Conservation (phyloP, 305 asterid genomes). For the Fraxinus sp. region DNA sequence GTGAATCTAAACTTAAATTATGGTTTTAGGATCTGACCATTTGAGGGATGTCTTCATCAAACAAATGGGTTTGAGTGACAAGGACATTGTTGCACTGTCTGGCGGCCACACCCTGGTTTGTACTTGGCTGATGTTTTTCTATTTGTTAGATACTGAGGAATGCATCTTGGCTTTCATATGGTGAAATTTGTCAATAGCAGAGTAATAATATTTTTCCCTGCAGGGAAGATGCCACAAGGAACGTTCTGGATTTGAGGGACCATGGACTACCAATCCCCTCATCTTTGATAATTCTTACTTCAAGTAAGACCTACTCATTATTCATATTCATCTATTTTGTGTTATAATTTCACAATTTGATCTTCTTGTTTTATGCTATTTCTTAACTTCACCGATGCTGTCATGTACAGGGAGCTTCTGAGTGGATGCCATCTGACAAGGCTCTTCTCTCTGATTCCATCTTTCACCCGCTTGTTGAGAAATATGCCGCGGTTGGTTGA, state of each 20-base stretch:
- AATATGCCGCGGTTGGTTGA: slow-evolving; percentile 72
- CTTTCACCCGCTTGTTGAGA: slow-evolving; percentile 79
- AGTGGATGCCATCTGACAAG: slow-evolving; percentile 82
- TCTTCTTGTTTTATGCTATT: background rate
- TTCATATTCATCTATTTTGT: background rate
- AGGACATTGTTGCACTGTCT: slow-evolving; percentile 83
- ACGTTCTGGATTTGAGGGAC: slow-evolving; percentile 93
- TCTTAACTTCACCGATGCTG: background rate
- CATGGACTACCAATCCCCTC: slow-evolving; percentile 88
- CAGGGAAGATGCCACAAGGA: slow-evolving; percentile 97
- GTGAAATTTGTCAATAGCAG: background rate
- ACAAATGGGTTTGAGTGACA: slow-evolving; percentile 80
- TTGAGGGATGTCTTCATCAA: slow-evolving; percentile 75
- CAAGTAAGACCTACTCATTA: slow-evolving; percentile 37
- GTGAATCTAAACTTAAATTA: background rate
- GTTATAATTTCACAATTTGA: background rate
- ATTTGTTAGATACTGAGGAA: background rate
- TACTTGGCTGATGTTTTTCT: background rate
- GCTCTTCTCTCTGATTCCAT: slow-evolving; percentile 65
- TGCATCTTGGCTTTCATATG: background rate
- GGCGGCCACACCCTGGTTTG: slow-evolving; percentile 92
- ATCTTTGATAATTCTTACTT: slow-evolving; percentile 83
- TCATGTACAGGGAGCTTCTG: slow-evolving; percentile 62
- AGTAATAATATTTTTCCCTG: background rate
- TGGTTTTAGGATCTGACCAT: slow-evolving; percentile 64